phyloP scores from a whole-genome alignment of 78 protist species.

The Trichosphaerium sp. region DNA sequence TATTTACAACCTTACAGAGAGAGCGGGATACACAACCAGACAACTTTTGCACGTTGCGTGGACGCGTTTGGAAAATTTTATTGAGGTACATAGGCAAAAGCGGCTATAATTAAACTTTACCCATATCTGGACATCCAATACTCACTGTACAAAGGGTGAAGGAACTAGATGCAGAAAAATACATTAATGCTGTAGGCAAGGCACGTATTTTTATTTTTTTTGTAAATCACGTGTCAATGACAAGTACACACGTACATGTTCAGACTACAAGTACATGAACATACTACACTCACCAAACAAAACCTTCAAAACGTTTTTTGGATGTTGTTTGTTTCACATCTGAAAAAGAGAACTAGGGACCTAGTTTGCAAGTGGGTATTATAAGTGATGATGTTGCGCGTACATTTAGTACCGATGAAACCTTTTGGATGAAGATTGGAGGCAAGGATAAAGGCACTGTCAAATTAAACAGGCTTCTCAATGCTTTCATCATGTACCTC shows the following conservation, averaged over 20 bases:
- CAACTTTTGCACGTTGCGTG: not conserved
- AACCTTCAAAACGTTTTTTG: too few relatives aligned
- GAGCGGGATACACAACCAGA: too few relatives aligned
- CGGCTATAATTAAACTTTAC: too few relatives aligned
- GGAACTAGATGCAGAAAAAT: not conserved
- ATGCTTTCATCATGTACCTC: slow-evolving; percentile 1
- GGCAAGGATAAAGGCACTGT: not conserved
- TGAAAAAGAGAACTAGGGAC: not conserved
- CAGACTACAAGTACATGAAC: too few relatives aligned
- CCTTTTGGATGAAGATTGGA: not conserved
- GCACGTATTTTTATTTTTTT: not conserved
- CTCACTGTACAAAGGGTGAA: too few relatives aligned
- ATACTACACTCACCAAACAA: too few relatives aligned
- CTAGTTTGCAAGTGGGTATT: not conserved
- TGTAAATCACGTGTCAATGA: not conserved
- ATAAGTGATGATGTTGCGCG: slow-evolving; percentile 34
- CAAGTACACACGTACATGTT: too few relatives aligned
- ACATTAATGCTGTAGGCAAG: not conserved
- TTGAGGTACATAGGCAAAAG: too few relatives aligned
- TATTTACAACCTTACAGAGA: too few relatives aligned
- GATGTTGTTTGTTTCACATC: not conserved
- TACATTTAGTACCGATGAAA: slow-evolving; percentile 1
- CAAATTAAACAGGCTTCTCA: slow-evolving; percentile 12
- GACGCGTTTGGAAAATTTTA: slow-evolving; percentile 19
- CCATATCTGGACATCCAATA: too few relatives aligned